Conservation (phyloP, 495 filamentous ascomycete genomes). For the Penicillium bovifimosum region DNA sequence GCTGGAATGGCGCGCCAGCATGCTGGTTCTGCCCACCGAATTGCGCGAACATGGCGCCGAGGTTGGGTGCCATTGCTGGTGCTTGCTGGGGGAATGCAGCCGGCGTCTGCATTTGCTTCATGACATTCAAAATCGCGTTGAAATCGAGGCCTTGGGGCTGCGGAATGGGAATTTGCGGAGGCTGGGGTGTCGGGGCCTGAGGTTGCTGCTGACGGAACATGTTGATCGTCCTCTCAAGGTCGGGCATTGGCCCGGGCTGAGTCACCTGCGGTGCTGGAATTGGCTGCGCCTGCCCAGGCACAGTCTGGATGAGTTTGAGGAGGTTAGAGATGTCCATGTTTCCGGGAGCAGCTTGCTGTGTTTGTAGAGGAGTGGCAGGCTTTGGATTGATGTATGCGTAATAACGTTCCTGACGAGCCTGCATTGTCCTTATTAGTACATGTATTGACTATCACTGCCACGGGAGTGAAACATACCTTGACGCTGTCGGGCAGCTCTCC, state of each 20-base stretch:
- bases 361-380: constrained; percentile 23
- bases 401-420: constrained; percentile 45
- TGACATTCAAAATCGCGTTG: constrained; percentile 32
- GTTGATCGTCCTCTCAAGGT: constrained; percentile 39
- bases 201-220: constrained; percentile 42
- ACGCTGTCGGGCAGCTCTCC: constrained; percentile 43
- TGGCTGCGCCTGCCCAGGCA: constrained; percentile 27
- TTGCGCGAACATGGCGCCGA: constrained; percentile 49
- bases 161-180: constrained; percentile 23
- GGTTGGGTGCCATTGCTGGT: constrained; percentile 29
- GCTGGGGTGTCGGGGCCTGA: constrained; percentile 28
- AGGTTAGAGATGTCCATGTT: constrained; percentile 42
- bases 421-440: constrained; percentile 6
- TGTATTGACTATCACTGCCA: background rate
- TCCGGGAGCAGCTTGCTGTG: constrained; percentile 14
- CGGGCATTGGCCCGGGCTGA: constrained; percentile 22
- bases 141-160: constrained; percentile 30
- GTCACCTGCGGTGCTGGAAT: constrained; percentile 26
- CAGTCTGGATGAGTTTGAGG: constrained; percentile 43
- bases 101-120: constrained; percentile 33
- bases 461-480: constrained; percentile 33
- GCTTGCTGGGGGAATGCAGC: constrained; percentile 23
- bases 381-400: constrained; percentile 37
- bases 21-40: constrained; percentile 35
- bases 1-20: constrained; percentile 17